Conservation (phyloP, 805 yeast genomes). For the Saccharomycopsis microspora region DNA sequence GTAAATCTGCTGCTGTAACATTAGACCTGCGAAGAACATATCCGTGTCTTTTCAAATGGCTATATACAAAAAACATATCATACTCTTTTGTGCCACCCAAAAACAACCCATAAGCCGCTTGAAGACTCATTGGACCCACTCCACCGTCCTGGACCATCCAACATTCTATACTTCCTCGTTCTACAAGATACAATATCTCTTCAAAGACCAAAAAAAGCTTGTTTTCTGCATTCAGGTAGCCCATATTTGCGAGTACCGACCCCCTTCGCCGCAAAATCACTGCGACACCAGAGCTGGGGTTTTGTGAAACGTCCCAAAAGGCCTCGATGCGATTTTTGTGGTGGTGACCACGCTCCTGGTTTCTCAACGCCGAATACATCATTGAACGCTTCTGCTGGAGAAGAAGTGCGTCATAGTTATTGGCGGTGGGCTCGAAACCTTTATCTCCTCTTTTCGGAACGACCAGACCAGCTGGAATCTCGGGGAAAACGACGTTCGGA, state of each 20-base stretch:
- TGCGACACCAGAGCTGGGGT: slow-evolving; percentile 17
- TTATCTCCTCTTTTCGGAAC: slow-evolving; percentile 16
- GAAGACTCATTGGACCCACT: slow-evolving; percentile 33
- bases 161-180: slow-evolving; percentile 44
- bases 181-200: slow-evolving; percentile 55
- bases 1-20: neutral
- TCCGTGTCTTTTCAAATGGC: slow-evolving; percentile 55
- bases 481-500: too few relatives aligned
- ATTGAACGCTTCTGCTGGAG: slow-evolving; percentile 9
- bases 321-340: slow-evolving; percentile 34
- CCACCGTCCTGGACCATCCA: slow-evolving; percentile 15
- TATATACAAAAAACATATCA: slow-evolving; percentile 45
- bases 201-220: slow-evolving; percentile 39
- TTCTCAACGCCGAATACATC: slow-evolving; percentile 12
- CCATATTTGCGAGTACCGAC: slow-evolving; percentile 50
- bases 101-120: slow-evolving; percentile 40
- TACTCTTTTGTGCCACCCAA: slow-evolving; percentile 24
- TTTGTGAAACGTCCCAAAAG: slow-evolving; percentile 25
- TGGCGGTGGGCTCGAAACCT: slow-evolving; percentile 14
- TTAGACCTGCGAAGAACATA: slow-evolving; percentile 38
- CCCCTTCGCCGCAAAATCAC: slow-evolving; percentile 38
- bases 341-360: slow-evolving; percentile 8
- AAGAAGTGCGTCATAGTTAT: slow-evolving; percentile 9
- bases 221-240: slow-evolving; percentile 28
- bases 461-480: neutral